phyloP scores from a whole-genome alignment of 805 yeast species.

The Blastobotrys chiropterorum region DNA sequence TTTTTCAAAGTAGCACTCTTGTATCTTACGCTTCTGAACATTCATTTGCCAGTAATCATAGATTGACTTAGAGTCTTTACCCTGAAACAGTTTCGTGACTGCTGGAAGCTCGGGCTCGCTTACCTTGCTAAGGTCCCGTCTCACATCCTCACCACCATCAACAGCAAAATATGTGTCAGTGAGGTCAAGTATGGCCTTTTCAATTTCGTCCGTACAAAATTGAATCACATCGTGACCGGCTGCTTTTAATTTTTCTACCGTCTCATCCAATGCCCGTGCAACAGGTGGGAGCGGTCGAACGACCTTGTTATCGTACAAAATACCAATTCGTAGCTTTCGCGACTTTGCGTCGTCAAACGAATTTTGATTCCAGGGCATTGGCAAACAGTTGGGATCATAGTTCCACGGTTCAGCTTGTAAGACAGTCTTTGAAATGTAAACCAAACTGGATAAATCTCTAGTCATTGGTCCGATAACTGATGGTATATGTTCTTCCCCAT shows the following conservation, averaged over 20 bases:
- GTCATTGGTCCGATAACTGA: constrained; percentile 47
- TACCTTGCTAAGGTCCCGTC: constrained; percentile 22
- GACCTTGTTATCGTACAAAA: constrained; percentile 34
- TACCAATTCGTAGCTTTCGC: constrained; percentile 26
- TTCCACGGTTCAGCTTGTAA: constrained; percentile 41
- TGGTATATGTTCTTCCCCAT: background rate
- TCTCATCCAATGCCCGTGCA: constrained; percentile 37
- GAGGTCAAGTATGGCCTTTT: background rate
- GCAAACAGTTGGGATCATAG: constrained; percentile 44
- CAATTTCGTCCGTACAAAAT: constrained; percentile 9
- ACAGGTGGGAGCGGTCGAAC: constrained; percentile 47
- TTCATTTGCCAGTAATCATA: background rate
- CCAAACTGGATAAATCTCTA: constrained; percentile 34
- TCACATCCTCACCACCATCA: constrained; percentile 40
- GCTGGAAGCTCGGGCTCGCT: constrained; percentile 6
- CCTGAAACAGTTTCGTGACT: background rate
- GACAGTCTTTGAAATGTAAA: constrained; percentile 35
- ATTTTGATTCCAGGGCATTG: constrained; percentile 43
- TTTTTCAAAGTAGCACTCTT: constrained; percentile 32
- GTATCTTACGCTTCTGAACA: constrained; percentile 3
- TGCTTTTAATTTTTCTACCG: constrained; percentile 21
- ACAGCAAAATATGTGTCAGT: constrained; percentile 33
- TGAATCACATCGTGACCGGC: constrained; percentile 28
- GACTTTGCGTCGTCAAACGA: constrained; percentile 7
- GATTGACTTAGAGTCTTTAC: background rate